Evolutionary conservation across 805 yeast species (phyloP).

Genomic region (Tetrapisispora iriomotensis): DNA sequence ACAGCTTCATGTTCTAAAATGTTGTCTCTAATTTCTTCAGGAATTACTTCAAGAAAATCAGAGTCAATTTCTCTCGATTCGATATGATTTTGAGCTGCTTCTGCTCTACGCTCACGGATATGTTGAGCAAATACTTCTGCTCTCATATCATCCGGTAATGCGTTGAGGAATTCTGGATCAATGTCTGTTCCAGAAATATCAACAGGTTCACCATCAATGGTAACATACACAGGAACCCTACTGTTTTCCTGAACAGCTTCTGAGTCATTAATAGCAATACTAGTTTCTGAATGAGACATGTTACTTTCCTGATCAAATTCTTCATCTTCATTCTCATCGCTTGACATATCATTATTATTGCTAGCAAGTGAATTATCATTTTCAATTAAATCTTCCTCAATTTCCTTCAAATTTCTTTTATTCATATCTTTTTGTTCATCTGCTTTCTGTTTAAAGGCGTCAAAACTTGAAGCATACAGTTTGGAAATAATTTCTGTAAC

Average conservation of each 20-base stretch:
- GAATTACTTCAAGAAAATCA: conserved; percentile 71
- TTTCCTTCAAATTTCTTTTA: conserved; percentile 11
- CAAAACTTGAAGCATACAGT: conserved; percentile 36
- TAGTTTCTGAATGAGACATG: conserved; percentile 1
- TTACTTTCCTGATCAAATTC: conserved; percentile 27
- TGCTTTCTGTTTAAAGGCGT: conserved; percentile 22
- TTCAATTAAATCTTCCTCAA: not conserved
- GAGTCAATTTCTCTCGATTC: conserved; percentile 63
- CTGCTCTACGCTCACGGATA: conserved; percentile 60
- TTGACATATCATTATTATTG: conserved; percentile 4
- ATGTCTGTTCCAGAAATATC: conserved; percentile 86
- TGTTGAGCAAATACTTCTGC: conserved; percentile 87
- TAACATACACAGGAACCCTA: conserved; percentile 43
- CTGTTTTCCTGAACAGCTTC: not conserved
- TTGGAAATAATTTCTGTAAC: conserved; percentile 37
- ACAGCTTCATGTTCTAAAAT: conserved; percentile 49
- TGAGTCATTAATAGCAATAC: not conserved
- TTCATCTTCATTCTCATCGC: conserved; percentile 7
- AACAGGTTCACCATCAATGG: conserved; percentile 66
- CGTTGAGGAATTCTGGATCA: conserved; percentile 83
- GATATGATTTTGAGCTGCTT: conserved; percentile 36
- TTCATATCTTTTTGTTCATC: conserved; percentile 25
- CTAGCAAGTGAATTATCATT: conserved; percentile 4
- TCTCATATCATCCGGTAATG: conserved; percentile 85
- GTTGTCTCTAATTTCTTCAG: conserved; percentile 53